Evolutionary conservation across 768 basidiomycete genomes (phyloP).

Genomic region (Brasilioporus rufonigricans): DNA sequence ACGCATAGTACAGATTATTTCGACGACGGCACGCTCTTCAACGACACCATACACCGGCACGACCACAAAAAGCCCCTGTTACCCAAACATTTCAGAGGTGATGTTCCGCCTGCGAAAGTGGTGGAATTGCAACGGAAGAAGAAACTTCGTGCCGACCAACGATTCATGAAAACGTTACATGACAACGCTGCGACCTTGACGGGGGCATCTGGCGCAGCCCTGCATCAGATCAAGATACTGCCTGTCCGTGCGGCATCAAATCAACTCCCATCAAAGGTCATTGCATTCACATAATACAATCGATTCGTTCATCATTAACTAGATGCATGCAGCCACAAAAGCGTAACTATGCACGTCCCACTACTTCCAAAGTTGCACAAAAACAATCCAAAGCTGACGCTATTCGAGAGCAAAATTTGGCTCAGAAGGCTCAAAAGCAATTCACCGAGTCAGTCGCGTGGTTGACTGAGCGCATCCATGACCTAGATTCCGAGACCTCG

Average conservation of each 20-base stretch:
- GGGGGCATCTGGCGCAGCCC: constrained; percentile 53
- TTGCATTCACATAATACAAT: background rate
- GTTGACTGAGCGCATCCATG: constrained; percentile 50
- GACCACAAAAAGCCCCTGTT: constrained; percentile 45
- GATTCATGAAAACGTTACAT: constrained; percentile 55
- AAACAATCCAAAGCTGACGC: constrained; percentile 37
- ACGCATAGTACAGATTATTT: constrained; percentile 22
- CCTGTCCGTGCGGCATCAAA: constrained; percentile 30
- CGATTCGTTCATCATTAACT: background rate
- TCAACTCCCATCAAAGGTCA: constrained; percentile 14
- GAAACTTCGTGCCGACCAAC: constrained; percentile 46
- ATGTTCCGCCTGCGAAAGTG: constrained; percentile 26
- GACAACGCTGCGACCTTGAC: constrained; percentile 61
- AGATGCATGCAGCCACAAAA: constrained; percentile 12
- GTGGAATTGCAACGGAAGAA: constrained; percentile 36
- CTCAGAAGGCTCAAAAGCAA: constrained; percentile 43
- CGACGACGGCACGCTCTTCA: constrained; percentile 42
- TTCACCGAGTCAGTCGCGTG: constrained; percentile 43
- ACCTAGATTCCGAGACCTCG: constrained; percentile 24
- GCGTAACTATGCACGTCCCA: constrained; percentile 9
- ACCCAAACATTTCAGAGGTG: constrained; percentile 54
- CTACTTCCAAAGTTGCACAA: constrained; percentile 28
- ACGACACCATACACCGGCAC: constrained; percentile 63
- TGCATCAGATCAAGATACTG: constrained; percentile 55
- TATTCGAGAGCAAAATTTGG: constrained; percentile 44